A percentile compares a stretch with the other conserved stretches of the same genome.
Conservation (phyloP, 1,284 basidiomycete species). For the Ganoderma meredithae region DNA sequence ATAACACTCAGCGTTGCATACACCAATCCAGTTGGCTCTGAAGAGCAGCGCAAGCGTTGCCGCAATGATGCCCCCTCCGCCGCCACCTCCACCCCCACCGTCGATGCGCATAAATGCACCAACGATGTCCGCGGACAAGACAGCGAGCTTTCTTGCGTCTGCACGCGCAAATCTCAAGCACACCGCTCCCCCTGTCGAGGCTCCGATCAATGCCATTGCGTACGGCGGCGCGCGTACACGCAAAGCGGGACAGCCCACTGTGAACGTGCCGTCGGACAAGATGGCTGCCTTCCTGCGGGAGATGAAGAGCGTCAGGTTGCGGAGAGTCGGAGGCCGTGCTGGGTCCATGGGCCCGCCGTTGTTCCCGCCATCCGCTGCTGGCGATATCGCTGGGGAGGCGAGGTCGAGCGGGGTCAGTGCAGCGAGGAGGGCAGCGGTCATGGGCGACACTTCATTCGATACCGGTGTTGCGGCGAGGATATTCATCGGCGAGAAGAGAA, state of each 20-base stretch:
- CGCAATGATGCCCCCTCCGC: slow-evolving; percentile 30
- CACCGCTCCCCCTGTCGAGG: slow-evolving; percentile 62
- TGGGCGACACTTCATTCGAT: slow-evolving; percentile 35
- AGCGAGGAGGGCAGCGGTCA: slow-evolving; percentile 30
- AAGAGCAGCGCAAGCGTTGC: slow-evolving; percentile 19
- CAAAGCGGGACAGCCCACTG: slow-evolving; percentile 66
- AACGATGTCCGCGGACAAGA: slow-evolving; percentile 39
- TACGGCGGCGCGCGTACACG: slow-evolving; percentile 39
- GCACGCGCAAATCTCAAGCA: slow-evolving; percentile 71
- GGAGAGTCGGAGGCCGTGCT: slow-evolving; percentile 50
- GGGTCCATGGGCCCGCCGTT: slow-evolving; percentile 28
- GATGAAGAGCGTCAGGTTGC: slow-evolving; percentile 75
- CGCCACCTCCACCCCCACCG: slow-evolving; percentile 35
- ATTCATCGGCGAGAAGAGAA: slow-evolving; percentile 37
- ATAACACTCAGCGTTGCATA: background rate
- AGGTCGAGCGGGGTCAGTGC: slow-evolving; percentile 26
- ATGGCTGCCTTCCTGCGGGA: slow-evolving; percentile 82
- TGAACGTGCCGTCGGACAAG: slow-evolving; percentile 76
- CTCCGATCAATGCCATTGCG: slow-evolving; percentile 62
- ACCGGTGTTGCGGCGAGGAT: slow-evolving; percentile 30
- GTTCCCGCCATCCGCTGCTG: slow-evolving; percentile 26
- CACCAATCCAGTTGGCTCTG: slow-evolving; percentile 19
- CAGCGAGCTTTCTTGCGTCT: slow-evolving; percentile 56
- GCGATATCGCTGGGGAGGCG: slow-evolving; percentile 21
- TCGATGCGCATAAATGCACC: slow-evolving; percentile 45